These are phyloP conservation scores for Saccharomyces pastorianus DNA, from an alignment of 1,139 yeast species.

Conservation along the genomic window DNA sequence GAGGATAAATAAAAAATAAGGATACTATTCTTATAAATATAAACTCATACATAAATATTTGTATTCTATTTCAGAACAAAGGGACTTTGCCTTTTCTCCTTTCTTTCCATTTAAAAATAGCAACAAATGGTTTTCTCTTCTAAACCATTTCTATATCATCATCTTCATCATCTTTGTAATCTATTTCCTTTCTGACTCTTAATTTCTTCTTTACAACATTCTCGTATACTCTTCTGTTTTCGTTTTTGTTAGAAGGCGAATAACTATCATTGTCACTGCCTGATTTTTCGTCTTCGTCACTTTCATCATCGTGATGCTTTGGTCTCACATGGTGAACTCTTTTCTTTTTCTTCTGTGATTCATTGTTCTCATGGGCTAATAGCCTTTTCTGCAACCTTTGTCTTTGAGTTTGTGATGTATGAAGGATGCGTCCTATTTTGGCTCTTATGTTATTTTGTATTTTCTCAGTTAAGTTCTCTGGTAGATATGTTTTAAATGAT, in stretches of 20 bases:
- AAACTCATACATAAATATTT: not conserved
- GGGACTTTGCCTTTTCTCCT: not conserved
- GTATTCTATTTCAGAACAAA: not conserved
- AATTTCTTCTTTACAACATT: constrained; percentile 37
- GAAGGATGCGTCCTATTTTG: constrained; percentile 23
- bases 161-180: constrained; percentile 36
- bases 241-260: not conserved
- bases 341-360: constrained; percentile 9
- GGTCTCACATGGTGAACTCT: not conserved
- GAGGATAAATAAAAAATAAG: constrained; percentile 1
- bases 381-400: constrained; percentile 27
- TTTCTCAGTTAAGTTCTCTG: constrained; percentile 16
- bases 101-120: constrained; percentile 1
- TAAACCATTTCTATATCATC: constrained; percentile 27
- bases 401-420: constrained; percentile 26
- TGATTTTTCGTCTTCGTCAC: not conserved
- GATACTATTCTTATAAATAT: not conserved
- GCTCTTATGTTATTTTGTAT: constrained; percentile 22
- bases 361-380: constrained; percentile 22
- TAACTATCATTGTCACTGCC: not conserved
- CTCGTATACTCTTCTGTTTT: constrained; percentile 18
- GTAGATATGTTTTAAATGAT: constrained; percentile 25
- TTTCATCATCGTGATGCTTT: not conserved
- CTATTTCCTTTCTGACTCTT: constrained; percentile 35
- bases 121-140: constrained; percentile 13